These are phyloP conservation scores for Rhipidocladum racemiflorum DNA, from an alignment of 176 grass and related monocot genomes.

Conservation along the genomic window DNA sequence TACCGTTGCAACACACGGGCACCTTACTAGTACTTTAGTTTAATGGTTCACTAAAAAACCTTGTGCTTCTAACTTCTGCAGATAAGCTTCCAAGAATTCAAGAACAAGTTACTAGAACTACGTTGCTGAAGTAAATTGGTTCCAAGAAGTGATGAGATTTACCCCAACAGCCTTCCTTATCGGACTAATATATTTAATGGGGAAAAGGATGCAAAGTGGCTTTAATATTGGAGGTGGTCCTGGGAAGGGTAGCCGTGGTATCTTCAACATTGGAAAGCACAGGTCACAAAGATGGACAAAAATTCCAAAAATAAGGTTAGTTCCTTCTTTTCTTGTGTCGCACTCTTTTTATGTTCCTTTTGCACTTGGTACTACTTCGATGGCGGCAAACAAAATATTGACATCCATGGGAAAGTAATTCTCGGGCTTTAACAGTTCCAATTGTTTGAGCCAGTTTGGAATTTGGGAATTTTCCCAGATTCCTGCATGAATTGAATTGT, in stretches of 20 bases:
- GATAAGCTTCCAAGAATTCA: constrained; percentile 99
- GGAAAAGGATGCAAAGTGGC: constrained; percentile 88
- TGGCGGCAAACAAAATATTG: neutral
- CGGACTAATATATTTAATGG: constrained; percentile 83
- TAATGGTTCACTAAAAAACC: neutral
- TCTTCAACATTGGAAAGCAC: constrained; percentile 97
- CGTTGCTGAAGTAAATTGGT: constrained; percentile 78
- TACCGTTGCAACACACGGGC: too few species aligned
- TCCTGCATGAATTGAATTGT: neutral
- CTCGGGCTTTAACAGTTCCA: neutral
- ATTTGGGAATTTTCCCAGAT: neutral
- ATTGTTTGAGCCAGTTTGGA: neutral
- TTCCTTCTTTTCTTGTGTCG: neutral
- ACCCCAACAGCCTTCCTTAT: constrained; percentile 78
- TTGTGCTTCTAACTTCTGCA: constrained; percentile 37
- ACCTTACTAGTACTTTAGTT: too few species aligned
- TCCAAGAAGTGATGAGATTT: constrained; percentile 85
- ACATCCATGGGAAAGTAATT: neutral
- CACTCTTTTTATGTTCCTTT: neutral
- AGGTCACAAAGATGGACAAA: constrained; percentile 89
- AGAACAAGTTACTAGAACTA: constrained; percentile 94
- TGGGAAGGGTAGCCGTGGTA: constrained; percentile 71
- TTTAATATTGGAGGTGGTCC: constrained; percentile 85
- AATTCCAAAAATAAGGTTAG: constrained; percentile 98
- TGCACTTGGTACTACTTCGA: neutral